Conservation (phyloP, 169 alveolate species). For the Amoebophrya sp. region DNA sequence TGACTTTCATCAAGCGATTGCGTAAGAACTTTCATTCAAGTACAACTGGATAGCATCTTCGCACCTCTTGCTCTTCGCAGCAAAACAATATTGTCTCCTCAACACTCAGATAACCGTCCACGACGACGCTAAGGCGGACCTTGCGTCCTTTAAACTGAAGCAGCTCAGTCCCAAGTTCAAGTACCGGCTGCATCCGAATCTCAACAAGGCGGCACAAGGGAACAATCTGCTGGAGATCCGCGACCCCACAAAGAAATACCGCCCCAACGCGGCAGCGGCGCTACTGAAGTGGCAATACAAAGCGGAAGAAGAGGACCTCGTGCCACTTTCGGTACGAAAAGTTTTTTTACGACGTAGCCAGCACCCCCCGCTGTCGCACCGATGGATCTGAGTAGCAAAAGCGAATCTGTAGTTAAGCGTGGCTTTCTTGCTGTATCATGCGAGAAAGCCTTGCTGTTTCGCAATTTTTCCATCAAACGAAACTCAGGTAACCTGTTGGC, state of each 20-base stretch:
- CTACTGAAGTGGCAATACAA: neutral
- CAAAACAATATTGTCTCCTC: too few species aligned
- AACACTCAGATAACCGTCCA: constrained; percentile 45
- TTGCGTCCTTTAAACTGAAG: constrained; percentile 49
- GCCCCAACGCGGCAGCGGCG: neutral
- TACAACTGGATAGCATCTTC: too few species aligned
- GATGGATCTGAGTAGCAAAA: too few species aligned
- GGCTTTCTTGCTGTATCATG: too few species aligned
- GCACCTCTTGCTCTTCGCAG: neutral
- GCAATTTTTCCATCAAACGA: neutral
- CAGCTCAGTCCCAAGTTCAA: neutral
- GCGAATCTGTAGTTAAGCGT: too few species aligned
- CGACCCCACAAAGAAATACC: neutral
- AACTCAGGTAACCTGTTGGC: neutral
- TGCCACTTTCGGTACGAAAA: neutral
- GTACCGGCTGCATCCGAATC: neutral
- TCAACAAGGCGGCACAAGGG: neutral
- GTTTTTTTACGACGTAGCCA: too few species aligned
- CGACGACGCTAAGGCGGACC: constrained; percentile 52
- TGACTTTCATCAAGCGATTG: too few species aligned
- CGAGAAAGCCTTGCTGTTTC: neutral
- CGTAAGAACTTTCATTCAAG: too few species aligned
- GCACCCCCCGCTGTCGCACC: too few species aligned
- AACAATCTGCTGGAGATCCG: neutral
- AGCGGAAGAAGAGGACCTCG: neutral